Percentiles rank a stretch among this genome's conserved stretches.
These are phyloP conservation scores for Candida khao-thaluensis DNA, from an alignment of 805 yeast genomes.

Conservation along the genomic window DNA sequence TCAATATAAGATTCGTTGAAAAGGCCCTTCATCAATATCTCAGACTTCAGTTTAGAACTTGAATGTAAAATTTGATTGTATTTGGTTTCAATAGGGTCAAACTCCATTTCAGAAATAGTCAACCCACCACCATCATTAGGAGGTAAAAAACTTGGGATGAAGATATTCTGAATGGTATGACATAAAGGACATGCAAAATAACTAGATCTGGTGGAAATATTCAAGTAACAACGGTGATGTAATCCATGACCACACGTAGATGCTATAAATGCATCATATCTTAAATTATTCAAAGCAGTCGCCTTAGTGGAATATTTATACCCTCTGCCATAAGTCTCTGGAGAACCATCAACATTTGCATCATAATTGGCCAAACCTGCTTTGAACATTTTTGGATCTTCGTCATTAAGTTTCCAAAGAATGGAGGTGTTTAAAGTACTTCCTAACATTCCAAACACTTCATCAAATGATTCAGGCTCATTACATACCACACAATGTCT, in stretches of 20 bases:
- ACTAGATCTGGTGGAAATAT: conserved; percentile 21
- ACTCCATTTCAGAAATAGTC: conserved; percentile 10
- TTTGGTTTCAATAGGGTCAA: conserved; percentile 14
- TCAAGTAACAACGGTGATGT: conserved; percentile 46
- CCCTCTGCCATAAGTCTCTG: conserved; percentile 17
- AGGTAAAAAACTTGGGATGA: conserved; percentile 43
- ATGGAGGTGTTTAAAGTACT: conserved; percentile 45
- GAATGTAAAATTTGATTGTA: conserved; percentile 24
- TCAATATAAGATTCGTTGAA: conserved; percentile 16
- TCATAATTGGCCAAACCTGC: conserved; percentile 25
- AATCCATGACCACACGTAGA: conserved; percentile 54
- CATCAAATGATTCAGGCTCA: conserved; percentile 44
- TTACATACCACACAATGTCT: conserved; percentile 61
- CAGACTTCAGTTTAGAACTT: conserved; percentile 27
- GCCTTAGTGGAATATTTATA: conserved; percentile 16
- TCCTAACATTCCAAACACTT: conserved; percentile 60
- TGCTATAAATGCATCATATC: conserved; percentile 27
- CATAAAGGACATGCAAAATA: conserved; percentile 52
- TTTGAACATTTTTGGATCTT: conserved; percentile 17
- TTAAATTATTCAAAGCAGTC: conserved; percentile 6
- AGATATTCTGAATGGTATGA: conserved; percentile 42
- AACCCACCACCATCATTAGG: conserved; percentile 23
- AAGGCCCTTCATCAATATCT: conserved; percentile 22
- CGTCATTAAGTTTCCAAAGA: conserved; percentile 42
- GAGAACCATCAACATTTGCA: conserved; percentile 13